These are phyloP conservation scores for Cenchrus purpureus DNA, from an alignment of 176 grass and related monocot species.

Conservation along the genomic window DNA sequence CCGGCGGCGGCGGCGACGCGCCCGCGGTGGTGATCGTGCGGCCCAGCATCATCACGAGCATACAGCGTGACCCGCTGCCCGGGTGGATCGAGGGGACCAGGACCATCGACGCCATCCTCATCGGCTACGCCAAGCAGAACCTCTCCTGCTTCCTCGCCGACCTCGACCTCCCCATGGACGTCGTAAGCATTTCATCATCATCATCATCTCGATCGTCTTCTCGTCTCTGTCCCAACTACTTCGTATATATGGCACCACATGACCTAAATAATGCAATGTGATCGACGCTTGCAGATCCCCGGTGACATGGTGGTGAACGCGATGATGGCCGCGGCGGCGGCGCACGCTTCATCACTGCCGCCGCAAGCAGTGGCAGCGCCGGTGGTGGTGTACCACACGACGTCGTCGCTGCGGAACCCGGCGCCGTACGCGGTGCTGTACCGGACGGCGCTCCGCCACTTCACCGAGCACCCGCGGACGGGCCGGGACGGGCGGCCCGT, in stretches of 20 bases:
- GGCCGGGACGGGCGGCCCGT: constrained; percentile 51
- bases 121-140: constrained; percentile 72
- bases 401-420: constrained; percentile 73
- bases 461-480: constrained; percentile 60
- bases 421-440: constrained; percentile 56
- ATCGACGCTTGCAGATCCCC: constrained; percentile 54
- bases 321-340: constrained; percentile 63
- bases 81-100: constrained; percentile 83
- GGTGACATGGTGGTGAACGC: constrained; percentile 95
- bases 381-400: constrained; percentile 59
- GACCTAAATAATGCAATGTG: neutral
- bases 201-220: too few relatives aligned
- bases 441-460: constrained; percentile 54
- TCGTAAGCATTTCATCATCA: constrained; percentile 40
- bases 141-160: constrained; percentile 82
- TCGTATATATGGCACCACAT: too few relatives aligned
- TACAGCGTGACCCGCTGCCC: constrained; percentile 63
- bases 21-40: constrained; percentile 61
- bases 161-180: constrained; percentile 73
- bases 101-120: constrained; percentile 67
- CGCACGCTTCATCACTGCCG: constrained; percentile 19
- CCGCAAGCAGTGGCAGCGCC: neutral
- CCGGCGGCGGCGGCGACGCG: neutral
- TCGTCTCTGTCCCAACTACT: too few relatives aligned
- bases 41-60: constrained; percentile 87